Base-by-base conservation (phyloP, 2,329 filamentous ascomycete genomes). In the Pyrenophora teres region DNA sequence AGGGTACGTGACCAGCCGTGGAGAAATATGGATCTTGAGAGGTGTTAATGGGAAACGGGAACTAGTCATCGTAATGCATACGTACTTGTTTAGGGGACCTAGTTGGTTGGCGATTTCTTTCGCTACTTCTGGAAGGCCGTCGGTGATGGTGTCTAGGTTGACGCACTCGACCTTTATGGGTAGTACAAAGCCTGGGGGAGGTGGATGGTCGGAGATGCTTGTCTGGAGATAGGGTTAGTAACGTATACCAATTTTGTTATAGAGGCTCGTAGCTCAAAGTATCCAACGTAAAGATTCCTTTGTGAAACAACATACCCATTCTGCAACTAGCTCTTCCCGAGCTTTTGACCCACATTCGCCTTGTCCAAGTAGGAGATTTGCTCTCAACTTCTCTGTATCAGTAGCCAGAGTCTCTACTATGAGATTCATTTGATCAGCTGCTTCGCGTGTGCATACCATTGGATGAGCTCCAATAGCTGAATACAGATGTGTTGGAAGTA, bases 391-490 rank as follows among this genome's bases (percentile, higher is more conserved):
- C 39, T 76, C 74, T 0, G 57, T 62, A 18, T 74, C 71, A 2
- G 73, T 75, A 1, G 73, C 74, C 3, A 76, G 63, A 0, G 68
- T 74, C 15, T 73, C 59, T 0, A 74, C 72, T 36, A 75, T 76
- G 13, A 73, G 56, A 6, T 69, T 78, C 78, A 91, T 88, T 18
- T 88, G 81, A 25, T 77, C 77, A 0, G 83, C 83, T 0, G 88
- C 88, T 56, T 87, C 83, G 23, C 76, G 69, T 0, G 88, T 90
- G 70, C 87, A 90, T 1, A 89, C 78, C 32, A 92, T 79, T 3
- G 76, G 68, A 45, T 79, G 83, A 3, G 63, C 62, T 1, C 75
- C 76, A 59, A 91, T 79, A 0, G 83, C 79, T 0, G 86, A 86
- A 68, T 86, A 89, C 3, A 91, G 73, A 35, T 84, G 77, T 2